Evolutionary conservation across 2,329 filamentous ascomycete genomes (phyloP).

Genomic region (Ceratocystis variospora): DNA sequence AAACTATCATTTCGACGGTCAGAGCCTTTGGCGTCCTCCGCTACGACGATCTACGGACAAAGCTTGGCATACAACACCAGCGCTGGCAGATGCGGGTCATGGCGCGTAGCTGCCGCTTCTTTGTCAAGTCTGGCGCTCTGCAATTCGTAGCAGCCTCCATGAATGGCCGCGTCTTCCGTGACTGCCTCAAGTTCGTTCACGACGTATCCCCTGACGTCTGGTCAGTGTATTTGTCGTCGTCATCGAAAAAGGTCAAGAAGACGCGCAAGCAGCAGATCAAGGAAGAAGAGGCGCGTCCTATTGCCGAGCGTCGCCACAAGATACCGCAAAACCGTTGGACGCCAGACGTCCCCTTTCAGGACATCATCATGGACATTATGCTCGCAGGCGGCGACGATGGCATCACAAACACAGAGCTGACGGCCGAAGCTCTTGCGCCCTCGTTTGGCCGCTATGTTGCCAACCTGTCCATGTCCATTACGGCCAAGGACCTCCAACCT

Average conservation of each 20-base stretch:
- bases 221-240: slow-evolving; percentile 33
- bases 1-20: slow-evolving; percentile 42
- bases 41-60: slow-evolving; percentile 43
- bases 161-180: slow-evolving; percentile 42
- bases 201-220: slow-evolving; percentile 45
- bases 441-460: slow-evolving; percentile 28
- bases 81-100: slow-evolving; percentile 47
- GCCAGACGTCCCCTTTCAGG: slow-evolving; percentile 18
- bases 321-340: slow-evolving; percentile 13
- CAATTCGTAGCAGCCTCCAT: slow-evolving; percentile 45
- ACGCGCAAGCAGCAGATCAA: slow-evolving; percentile 18
- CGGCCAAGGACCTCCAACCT: slow-evolving; percentile 29
- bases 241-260: slow-evolving; percentile 18
- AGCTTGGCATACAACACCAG: slow-evolving; percentile 42
- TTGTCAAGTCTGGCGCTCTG: slow-evolving; percentile 41
- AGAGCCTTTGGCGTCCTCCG: slow-evolving; percentile 46
- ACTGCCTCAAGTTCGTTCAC: slow-evolving; percentile 45
- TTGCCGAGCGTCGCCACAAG: not conserved
- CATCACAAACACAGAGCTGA: slow-evolving; percentile 28
- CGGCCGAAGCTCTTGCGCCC: slow-evolving; percentile 27
- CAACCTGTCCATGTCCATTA: slow-evolving; percentile 19
- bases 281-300: slow-evolving; percentile 14
- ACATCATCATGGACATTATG: slow-evolving; percentile 27
- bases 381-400: slow-evolving; percentile 25
- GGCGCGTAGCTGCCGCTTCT: slow-evolving; percentile 44